Base-by-base conservation (phyloP, 345 rosid species). In the Lepidium didymum region DNA sequence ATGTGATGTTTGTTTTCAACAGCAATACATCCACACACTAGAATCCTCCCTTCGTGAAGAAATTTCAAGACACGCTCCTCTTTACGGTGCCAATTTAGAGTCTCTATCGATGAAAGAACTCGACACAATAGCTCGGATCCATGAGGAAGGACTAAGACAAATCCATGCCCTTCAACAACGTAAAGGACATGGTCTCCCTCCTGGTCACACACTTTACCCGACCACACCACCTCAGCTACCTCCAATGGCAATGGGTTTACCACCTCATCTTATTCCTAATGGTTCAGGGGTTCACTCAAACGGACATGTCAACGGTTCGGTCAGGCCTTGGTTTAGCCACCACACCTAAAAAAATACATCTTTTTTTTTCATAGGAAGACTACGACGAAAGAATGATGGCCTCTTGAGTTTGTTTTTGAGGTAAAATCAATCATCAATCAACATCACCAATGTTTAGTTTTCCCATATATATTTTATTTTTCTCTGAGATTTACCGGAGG, bases 81-180 rank as follows among this genome's bases (percentile, higher is more conserved):
- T 95, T 2, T 95, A 95, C 8, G 98, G 99, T 68, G 99, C 91
- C 11, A 92, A 90, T 60, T 68, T 95, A 78, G 98, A 95, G 75
- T 81, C 87, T 73, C 84, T 95, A 14, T 89, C 99, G 7, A 80
- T 89, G 96, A 84, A 83, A 73, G 99, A 95, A 84, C 76, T 95
- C 60, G 96, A 88, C 44, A 91, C 99, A 2, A 70, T 95, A 68
- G 81, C 92, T 8, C 87, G 84, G 3, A 95, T 95, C 73, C 98
- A 95, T 7, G 99, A 91, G 72, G 97, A 95, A 70, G 99, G 99
- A 49, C 87, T 95, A 35, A 80, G 91, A 81, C 91, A 83, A 81
- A 88, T 95, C 73, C 94, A 84, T 25, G 79, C 83, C 43, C 81
- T 91, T 54, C 96, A 87, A 62, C 96, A 86, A 63, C 86, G 81